Percentiles rank a stretch among this genome's conserved stretches.
These are phyloP conservation scores for Phallus indusiatus DNA, from an alignment of 768 basidiomycete genomes.

Conservation along the genomic window DNA sequence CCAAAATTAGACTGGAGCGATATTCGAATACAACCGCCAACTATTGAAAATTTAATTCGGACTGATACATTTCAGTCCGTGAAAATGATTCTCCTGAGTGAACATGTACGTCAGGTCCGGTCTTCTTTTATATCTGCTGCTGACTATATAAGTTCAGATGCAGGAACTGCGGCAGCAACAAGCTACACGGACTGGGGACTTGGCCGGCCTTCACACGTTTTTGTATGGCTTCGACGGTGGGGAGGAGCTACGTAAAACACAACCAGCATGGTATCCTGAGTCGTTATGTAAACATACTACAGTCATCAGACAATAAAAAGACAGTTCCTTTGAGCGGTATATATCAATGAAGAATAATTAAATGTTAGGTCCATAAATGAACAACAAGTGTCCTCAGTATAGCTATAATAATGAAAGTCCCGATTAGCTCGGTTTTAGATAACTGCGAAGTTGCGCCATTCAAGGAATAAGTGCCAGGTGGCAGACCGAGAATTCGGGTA, in stretches of 20 bases:
- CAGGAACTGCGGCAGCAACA: not conserved
- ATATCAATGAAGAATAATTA: not conserved
- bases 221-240: not conserved
- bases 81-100: not conserved
- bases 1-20: not conserved
- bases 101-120: not conserved
- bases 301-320: not conserved
- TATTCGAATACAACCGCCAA: not conserved
- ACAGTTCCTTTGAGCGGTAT: not conserved
- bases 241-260: not conserved
- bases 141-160: not conserved
- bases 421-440: not conserved
- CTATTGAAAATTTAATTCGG: not conserved
- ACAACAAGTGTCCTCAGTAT: not conserved
- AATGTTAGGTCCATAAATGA: not conserved
- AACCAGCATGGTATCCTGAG: not conserved
- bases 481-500: slow-evolving; percentile 49
- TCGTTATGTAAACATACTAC: not conserved
- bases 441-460: not conserved
- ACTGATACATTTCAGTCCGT: not conserved
- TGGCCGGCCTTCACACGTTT: not conserved
- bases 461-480: slow-evolving; percentile 33
- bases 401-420: not conserved
- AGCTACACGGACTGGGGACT: not conserved
- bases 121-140: not conserved